Evolutionary conservation across 371 early-diverging fungal species (phyloP), one percentile per base, ranked within the genome.

Genomic region (Apophysomyces variabilis): DNA sequence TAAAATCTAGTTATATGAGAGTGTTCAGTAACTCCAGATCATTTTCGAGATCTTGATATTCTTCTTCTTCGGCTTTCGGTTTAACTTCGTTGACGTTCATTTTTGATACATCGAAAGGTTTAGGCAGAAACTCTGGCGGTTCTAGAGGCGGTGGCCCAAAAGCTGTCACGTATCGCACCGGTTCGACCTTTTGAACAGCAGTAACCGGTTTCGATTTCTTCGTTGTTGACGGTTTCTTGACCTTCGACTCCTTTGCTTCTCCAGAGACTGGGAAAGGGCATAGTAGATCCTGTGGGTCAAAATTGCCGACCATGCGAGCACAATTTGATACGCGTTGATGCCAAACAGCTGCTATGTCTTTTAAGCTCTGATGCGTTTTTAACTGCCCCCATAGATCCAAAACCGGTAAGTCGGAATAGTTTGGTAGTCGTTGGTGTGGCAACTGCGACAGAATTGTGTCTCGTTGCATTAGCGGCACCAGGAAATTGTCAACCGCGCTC

Each of bases 381-480:
- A 80, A 57, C 47, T 82, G 77, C 5, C 86, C 88, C 86, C 87
- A 87, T 1, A 88, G 62, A 61, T 87, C 84, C 46, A 88, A 61
- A 0, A 83, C 72, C 1, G 88, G 88, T 9, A 88, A 69, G 0
- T 76, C 67, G 7, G 72, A 75, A 74, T 77, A 86, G 7, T 67
- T 64, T 0, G 88, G 85, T 36, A 85, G 61, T 7, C 75, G 79
- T n/a, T 77, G 71, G 46, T 74, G 68, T 16, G 87, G 87, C 47
- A 87, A 71, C 65, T 83, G 84, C 36, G 73, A 66, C n/a, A 87
- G 63, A 61, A 87, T 66, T 18, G 78, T 71, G 59, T 85, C 76
- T 7, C 76, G 75, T 41, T 82, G 72, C 88, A 89, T 89, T 21
- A 89, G 73, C 5, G 89, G 88, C 18, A 89, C 87, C 41, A 74